Percentiles rank a stretch among this genome's conserved stretches.
Conservation (phyloP, 1,139 yeast genomes). For the Yamadazyma trypodendri region DNA sequence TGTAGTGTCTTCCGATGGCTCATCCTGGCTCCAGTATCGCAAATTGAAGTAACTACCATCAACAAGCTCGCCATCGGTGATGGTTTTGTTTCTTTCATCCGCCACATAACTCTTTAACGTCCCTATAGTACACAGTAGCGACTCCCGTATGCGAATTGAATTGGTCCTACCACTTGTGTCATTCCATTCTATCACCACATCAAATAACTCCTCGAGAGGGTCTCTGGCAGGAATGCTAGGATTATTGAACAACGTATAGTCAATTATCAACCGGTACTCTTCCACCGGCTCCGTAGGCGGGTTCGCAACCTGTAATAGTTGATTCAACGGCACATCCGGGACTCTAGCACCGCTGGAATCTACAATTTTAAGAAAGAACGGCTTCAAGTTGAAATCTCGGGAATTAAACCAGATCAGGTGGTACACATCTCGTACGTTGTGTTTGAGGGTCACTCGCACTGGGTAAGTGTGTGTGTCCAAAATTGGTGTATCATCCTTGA, state of each 20-base stretch:
- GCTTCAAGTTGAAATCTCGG: slow-evolving; percentile 21
- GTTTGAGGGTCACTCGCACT: slow-evolving; percentile 22
- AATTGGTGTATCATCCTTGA: slow-evolving; percentile 5
- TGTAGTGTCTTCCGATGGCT: slow-evolving; percentile 13
- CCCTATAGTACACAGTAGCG: slow-evolving; percentile 23
- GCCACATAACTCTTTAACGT: slow-evolving; percentile 22
- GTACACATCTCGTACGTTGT: slow-evolving; percentile 22
- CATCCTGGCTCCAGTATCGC: slow-evolving; percentile 15
- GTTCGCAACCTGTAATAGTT: slow-evolving; percentile 15
- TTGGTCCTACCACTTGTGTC: slow-evolving; percentile 13
- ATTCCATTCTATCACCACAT: slow-evolving; percentile 20
- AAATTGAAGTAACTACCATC: slow-evolving; percentile 15
- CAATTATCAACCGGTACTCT: slow-evolving; percentile 20
- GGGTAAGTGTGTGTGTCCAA: slow-evolving; percentile 11
- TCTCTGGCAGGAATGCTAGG: slow-evolving; percentile 21
- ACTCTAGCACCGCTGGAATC: slow-evolving; percentile 9
- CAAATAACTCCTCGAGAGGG: slow-evolving; percentile 26
- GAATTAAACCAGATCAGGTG: slow-evolving; percentile 32
- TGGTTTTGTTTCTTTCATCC: slow-evolving; percentile 15
- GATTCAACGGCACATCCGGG: slow-evolving; percentile 16
- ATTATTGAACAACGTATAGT: slow-evolving; percentile 21
- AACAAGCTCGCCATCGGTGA: slow-evolving; percentile 8
- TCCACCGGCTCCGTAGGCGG: slow-evolving; percentile 9
- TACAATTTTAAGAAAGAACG: slow-evolving; percentile 21
- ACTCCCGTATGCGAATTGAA: slow-evolving; percentile 20